Evolutionary conservation across 108 stramenopile genomes (phyloP).

Genomic region (Fragilariopsis cylindrus): DNA sequence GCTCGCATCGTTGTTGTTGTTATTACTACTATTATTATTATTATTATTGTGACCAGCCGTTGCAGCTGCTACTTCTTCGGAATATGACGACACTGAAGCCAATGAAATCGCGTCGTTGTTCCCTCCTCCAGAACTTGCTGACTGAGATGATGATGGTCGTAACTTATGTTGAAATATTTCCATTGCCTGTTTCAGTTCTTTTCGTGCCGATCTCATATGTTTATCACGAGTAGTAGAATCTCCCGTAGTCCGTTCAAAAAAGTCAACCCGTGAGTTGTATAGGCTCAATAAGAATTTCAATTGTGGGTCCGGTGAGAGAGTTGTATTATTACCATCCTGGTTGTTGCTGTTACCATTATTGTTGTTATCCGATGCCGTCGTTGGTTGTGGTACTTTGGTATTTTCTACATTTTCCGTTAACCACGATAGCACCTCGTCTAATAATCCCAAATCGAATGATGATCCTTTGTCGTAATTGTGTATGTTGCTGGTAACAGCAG

Average conservation of each 20-base stretch:
- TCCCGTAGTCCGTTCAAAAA: conserved; percentile 18
- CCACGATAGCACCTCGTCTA: conserved; percentile 9
- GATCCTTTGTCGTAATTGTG: not conserved
- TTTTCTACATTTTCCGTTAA: conserved; percentile 2
- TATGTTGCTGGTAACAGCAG: not conserved
- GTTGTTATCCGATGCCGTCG: conserved; percentile 4
- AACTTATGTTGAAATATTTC: conserved; percentile 82
- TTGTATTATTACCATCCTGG: not conserved
- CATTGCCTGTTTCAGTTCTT: conserved; percentile 85
- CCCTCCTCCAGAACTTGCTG: not conserved
- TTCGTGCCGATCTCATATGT: conserved; percentile 52
- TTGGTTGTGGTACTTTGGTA: not conserved
- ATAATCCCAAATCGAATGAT: conserved; percentile 3
- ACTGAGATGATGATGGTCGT: conserved; percentile 10
- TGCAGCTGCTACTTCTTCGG: not conserved
- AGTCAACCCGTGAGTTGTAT: conserved; percentile 36
- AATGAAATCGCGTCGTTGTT: conserved; percentile 2
- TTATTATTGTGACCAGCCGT: not conserved
- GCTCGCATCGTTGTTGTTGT: not conserved
- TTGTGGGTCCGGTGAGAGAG: conserved; percentile 15
- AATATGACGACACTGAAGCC: conserved; percentile 12
- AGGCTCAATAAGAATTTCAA: conserved; percentile 47
- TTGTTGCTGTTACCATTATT: conserved; percentile 1
- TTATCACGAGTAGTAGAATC: conserved; percentile 32
- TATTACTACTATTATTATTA: not conserved